Evolutionary conservation across 208 protist genomes (phyloP), one percentile per base, ranked within the genome.

Genomic region (Strigomonas culicis): DNA sequence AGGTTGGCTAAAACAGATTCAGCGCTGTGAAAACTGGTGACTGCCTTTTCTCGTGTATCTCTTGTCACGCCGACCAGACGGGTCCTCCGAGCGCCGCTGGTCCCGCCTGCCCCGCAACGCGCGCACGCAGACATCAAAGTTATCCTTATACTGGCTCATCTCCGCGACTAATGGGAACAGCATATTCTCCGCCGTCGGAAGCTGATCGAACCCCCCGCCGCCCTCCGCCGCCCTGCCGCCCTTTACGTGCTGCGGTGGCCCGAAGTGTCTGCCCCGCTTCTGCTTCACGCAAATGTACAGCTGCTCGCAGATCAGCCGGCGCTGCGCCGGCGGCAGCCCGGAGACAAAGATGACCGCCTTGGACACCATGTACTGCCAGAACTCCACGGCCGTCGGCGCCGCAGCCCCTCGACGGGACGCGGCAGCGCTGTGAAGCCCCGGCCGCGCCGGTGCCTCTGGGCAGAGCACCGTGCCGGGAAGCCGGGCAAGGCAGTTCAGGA

Each of bases 261-360:
- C 10, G 82, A 67, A 22, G 79, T 49, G 0, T 70, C 11, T 4
- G 0, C 70, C 74, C 2, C 81, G 77, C 60, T 79, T 77, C 44
- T 82, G 74, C 1, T 60, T 55, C 30, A 93, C 65, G 30, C 79
- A 76, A 25, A 79, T 47, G 34, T 87, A 58, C 6, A 93, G 63
- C 24, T 55, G 58, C 21, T 51, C 59, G 57, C 82, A 88, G 8
- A 84, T 76, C 1, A 71, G 43, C 8, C 81, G 74, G 0, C 86
- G 77, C 56, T 88, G 72, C 32, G 43, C 41, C 8, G 73, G 67
- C 0, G 83, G 57, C 22, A 90, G 49, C 52, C 49, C 77, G 1
- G 81, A 82, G 34, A 91, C 74, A 64, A 94, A 94, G 27, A 94
- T 84, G 62, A 77, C 83, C 27, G 84, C 80, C 59, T 94, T 94